Evolutionary conservation across 2,329 filamentous ascomycete species (phyloP), one percentile per base, ranked within the genome.

Genomic region (Pseudocercospora crystallina): DNA sequence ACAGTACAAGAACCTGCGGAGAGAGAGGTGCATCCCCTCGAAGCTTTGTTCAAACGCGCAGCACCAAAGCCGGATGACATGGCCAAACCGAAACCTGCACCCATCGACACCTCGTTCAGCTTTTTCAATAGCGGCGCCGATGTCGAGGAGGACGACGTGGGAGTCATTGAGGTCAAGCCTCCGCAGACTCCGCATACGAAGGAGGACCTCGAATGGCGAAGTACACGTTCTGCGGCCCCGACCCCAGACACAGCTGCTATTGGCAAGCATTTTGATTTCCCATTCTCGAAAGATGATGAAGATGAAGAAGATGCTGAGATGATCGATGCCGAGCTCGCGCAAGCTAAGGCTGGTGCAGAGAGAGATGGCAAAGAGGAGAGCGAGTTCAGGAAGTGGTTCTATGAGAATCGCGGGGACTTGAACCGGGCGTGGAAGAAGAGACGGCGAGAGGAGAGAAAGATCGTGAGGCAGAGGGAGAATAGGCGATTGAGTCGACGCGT

Each of bases 221-320:
- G 81, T 43, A 67, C 88, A n/a, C 81, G 94, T 49, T 96, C 90
- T 66, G 90, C 90, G 5, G 94, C 94, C 2, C 94, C 94, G 0
- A 99, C 94, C 0, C 94, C 94, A 0, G 94, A 99, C 66, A 97
- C 94, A 0, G 90, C 90, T 1, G 84, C 90, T 53, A 84, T 88
- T 2, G 83, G 77, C 35, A 81, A 83, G n/a, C 64, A 68, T 2
- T 70, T 80, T 0, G 75, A 79, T 49, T 79, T 79, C 51, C 73
- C 76, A 1, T 76, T 79, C 42, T 70, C 73, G 0, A 69, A 66
- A 9, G 76, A 78, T 53, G 73, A 73, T 36, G 73, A 76, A 1
- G 73, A 76, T 9, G 71, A 80, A 0, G 74, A 76, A 0, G 51
- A 55, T 5, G 56, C 60, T n/a, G 35, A 37, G 11, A 47, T 41